Percentiles rank a stretch among this genome's conserved stretches.
Evolutionary conservation across 345 rosid genomes (phyloP).

Genomic region (Eucalyptus decipiens): DNA sequence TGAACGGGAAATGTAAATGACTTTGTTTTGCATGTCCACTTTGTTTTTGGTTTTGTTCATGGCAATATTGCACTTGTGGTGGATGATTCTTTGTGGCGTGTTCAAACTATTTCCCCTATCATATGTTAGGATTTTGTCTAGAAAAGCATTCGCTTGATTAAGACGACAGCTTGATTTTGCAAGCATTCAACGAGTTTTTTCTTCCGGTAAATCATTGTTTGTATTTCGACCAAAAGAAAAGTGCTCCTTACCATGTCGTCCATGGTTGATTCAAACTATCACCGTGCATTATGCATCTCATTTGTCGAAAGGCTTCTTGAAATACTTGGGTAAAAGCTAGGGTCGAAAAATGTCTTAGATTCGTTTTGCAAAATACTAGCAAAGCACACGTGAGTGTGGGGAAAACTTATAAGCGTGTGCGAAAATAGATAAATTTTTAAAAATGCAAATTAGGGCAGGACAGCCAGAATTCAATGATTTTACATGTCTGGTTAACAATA

Average conservation of each 20-base stretch:
- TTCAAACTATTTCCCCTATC: not conserved
- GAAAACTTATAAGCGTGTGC: not conserved
- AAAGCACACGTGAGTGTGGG: not conserved
- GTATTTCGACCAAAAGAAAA: not conserved
- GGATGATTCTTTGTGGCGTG: not conserved
- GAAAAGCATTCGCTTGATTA: not conserved
- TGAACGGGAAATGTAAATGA: too few species aligned
- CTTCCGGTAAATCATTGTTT: not conserved
- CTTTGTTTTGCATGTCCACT: too few species aligned
- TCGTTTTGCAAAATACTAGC: not conserved
- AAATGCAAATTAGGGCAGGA: not conserved
- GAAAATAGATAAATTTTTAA: not conserved
- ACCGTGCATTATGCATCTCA: not conserved
- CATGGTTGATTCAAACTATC: not conserved
- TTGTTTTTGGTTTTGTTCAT: not conserved
- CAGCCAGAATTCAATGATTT: not conserved
- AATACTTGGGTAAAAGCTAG: not conserved
- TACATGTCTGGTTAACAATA: not conserved
- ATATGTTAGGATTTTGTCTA: not conserved
- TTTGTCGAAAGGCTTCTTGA: not conserved
- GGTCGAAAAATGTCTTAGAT: not conserved
- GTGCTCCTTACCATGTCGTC: not conserved
- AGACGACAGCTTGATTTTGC: not conserved
- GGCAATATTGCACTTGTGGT: not conserved
- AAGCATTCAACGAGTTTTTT: not conserved